Conservation (phyloP, 2,329 filamentous ascomycete species). For the Colletotrichum musicola region DNA sequence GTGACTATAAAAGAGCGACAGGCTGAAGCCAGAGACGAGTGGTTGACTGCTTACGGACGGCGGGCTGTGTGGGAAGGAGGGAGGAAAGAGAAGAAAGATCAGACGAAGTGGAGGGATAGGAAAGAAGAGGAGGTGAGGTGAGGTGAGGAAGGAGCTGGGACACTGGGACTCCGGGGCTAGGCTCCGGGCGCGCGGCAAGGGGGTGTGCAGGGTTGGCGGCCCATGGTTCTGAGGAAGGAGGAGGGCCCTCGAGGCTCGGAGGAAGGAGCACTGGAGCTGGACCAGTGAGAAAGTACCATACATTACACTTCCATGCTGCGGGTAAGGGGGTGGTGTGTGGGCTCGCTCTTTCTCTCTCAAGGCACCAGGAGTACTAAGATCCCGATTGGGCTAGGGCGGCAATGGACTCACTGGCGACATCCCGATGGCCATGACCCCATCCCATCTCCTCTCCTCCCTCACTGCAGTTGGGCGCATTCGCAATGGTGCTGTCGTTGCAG, state of each 20-base stretch:
- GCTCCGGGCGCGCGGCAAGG: constrained; percentile 38
- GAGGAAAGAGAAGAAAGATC: constrained; percentile 31
- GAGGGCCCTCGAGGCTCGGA: not conserved
- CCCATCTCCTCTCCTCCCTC: too few species aligned
- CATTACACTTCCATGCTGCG: too few species aligned
- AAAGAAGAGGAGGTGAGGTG: constrained; percentile 34
- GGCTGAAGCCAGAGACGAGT: constrained; percentile 35
- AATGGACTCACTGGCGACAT: constrained; percentile 10
- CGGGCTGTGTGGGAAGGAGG: constrained; percentile 31
- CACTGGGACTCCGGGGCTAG: constrained; percentile 9
- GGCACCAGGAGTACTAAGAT: not conserved
- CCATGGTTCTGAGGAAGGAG: not conserved
- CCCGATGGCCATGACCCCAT: not conserved
- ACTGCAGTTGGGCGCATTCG: constrained; percentile 33
- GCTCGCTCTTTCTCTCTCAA: not conserved
- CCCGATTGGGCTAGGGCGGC: constrained; percentile 7
- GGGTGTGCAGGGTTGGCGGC: constrained; percentile 23
- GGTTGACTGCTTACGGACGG: constrained; percentile 4
- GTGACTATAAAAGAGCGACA: constrained; percentile 40
- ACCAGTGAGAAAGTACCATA: not conserved
- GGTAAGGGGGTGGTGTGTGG: not conserved
- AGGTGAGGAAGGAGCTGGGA: constrained; percentile 29
- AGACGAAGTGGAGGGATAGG: constrained; percentile 35
- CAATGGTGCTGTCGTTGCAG: constrained; percentile 29
- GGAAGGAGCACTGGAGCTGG: not conserved